Conservation (phyloP, 495 filamentous ascomycete genomes). For the Penicillium maclennaniae region DNA sequence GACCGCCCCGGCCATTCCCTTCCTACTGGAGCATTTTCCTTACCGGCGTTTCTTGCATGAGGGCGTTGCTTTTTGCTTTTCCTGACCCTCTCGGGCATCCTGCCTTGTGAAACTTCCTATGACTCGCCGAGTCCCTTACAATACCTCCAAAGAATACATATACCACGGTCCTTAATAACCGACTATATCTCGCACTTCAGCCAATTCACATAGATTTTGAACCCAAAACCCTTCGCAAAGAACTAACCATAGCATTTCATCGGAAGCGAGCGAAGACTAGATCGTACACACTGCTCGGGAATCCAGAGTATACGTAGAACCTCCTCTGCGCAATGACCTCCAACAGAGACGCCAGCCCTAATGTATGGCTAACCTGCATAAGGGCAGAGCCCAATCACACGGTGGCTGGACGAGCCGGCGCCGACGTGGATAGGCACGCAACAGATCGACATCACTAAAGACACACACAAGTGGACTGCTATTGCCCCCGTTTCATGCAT, state of each 20-base stretch:
- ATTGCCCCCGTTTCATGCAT: constrained; percentile 6
- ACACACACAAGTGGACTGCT: neutral
- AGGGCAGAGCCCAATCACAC: constrained; percentile 4
- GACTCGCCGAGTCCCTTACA: neutral
- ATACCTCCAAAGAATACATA: neutral
- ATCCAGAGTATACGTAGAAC: constrained; percentile 3
- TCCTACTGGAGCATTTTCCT: neutral
- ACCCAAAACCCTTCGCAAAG: neutral
- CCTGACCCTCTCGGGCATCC: neutral
- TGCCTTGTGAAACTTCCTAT: constrained; percentile 1
- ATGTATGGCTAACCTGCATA: constrained; percentile 11
- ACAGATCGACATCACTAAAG: neutral
- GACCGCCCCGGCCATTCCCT: neutral
- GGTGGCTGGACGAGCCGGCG: constrained; percentile 6
- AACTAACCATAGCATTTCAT: neutral
- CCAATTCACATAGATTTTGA: too few species aligned
- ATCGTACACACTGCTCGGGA: neutral
- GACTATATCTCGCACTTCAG: neutral
- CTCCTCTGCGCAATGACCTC: neutral
- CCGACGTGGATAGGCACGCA: constrained; percentile 11
- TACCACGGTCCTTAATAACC: neutral
- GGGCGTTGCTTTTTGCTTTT: neutral
- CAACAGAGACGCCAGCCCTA: neutral
- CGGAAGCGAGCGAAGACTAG: constrained; percentile 1
- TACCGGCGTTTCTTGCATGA: constrained; percentile 4